Evolutionary conservation across 768 basidiomycete genomes (phyloP).

Genomic region (Rhizopogon rudus): DNA sequence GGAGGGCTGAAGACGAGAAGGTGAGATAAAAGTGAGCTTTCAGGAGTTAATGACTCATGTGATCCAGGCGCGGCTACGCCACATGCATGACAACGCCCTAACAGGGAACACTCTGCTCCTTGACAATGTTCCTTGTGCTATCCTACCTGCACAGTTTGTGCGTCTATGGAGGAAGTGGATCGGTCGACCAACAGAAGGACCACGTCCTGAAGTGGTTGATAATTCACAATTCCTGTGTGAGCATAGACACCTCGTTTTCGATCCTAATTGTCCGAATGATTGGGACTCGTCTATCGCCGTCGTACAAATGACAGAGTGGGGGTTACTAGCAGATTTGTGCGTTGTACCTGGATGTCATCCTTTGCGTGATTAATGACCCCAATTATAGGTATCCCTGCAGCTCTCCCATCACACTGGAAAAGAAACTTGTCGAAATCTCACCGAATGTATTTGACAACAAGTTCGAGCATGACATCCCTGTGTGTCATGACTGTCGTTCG

Average conservation of each 20-base stretch:
- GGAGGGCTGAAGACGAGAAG: slow-evolving; percentile 76
- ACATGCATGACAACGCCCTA: slow-evolving; percentile 54
- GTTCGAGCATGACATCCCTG: slow-evolving; percentile 45
- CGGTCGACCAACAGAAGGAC: slow-evolving; percentile 44
- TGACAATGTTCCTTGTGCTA: slow-evolving; percentile 47
- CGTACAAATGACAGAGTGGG: slow-evolving; percentile 64
- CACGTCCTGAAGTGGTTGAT: slow-evolving; percentile 59
- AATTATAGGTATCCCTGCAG: slow-evolving; percentile 50
- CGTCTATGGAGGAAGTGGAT: slow-evolving; percentile 71
- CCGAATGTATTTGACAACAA: slow-evolving; percentile 25
- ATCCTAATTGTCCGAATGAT: slow-evolving; percentile 60
- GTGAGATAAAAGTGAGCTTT: slow-evolving; percentile 28
- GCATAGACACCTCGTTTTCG: slow-evolving; percentile 58
- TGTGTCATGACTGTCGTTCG: slow-evolving; percentile 59
- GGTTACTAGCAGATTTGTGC: slow-evolving; percentile 52
- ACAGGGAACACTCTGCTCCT: slow-evolving; percentile 40
- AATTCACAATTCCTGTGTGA: slow-evolving; percentile 62
- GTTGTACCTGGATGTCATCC: slow-evolving; percentile 20
- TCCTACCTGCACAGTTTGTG: slow-evolving; percentile 59
- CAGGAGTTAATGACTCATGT: slow-evolving; percentile 1
- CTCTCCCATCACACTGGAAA: slow-evolving; percentile 47
- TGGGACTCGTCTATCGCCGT: slow-evolving; percentile 51
- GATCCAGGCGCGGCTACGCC: slow-evolving; percentile 54
- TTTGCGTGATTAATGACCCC: slow-evolving; percentile 14
- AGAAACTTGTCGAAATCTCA: slow-evolving; percentile 20